Evolutionary conservation across 805 yeast genomes (phyloP).

Genomic region (Teunomyces stri): DNA sequence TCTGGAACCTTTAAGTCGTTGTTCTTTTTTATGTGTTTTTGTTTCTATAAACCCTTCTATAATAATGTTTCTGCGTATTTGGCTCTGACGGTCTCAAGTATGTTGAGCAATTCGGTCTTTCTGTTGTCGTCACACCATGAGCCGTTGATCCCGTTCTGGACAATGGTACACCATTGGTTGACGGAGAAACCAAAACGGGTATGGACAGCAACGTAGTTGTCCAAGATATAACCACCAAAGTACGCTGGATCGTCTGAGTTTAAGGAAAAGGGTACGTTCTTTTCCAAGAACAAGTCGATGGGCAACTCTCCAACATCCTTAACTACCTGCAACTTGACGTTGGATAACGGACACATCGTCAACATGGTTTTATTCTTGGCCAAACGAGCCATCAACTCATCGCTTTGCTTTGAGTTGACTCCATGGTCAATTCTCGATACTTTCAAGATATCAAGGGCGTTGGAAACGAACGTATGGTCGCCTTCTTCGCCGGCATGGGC

Average conservation of each 20-base stretch:
- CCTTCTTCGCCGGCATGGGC: conserved; percentile 94
- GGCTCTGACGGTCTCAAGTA: conserved; percentile 42
- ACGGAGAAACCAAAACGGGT: conserved; percentile 60
- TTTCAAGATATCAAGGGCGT: conserved; percentile 50
- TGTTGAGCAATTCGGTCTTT: conserved; percentile 46
- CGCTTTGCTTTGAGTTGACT: conserved; percentile 58
- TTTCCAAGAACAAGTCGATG: conserved; percentile 55
- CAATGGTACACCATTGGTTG: conserved; percentile 62
- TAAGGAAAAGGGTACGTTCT: conserved; percentile 66
- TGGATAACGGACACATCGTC: conserved; percentile 76
- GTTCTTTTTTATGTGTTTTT: neutral
- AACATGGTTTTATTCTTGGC: conserved; percentile 56
- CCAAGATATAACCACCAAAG: conserved; percentile 42
- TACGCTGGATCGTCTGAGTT: conserved; percentile 71
- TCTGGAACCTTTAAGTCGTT: conserved; percentile 45
- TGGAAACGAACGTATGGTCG: conserved; percentile 62
- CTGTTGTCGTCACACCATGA: conserved; percentile 67
- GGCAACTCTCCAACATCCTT: conserved; percentile 67
- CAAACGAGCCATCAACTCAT: conserved; percentile 52
- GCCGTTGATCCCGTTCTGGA: conserved; percentile 64
- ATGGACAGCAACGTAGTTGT: conserved; percentile 68
- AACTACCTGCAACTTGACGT: conserved; percentile 73
- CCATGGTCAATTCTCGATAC: conserved; percentile 82
- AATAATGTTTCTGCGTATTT: conserved; percentile 29
- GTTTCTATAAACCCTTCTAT: neutral